A percentile compares a stretch with the other conserved stretches of the same genome.
phyloP scores from a whole-genome alignment of 345 rosid genomes.

The Citropsis articulata region DNA sequence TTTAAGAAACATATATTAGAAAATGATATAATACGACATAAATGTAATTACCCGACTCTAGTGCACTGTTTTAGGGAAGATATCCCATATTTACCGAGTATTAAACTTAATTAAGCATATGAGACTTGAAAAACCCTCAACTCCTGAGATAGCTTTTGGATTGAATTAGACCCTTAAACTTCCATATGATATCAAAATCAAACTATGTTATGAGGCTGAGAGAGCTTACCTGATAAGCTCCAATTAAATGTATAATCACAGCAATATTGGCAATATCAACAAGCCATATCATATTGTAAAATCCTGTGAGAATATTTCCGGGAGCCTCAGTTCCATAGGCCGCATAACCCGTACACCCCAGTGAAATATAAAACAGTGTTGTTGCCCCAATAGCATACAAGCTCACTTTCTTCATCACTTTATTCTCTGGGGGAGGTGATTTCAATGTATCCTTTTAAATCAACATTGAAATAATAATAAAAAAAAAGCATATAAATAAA shows the following conservation, averaged over 20 bases:
- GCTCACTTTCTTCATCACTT: conserved; percentile 39
- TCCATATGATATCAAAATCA: too few species aligned
- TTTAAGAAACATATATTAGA: too few species aligned
- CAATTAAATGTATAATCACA: conserved; percentile 35
- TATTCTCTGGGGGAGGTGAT: conserved; percentile 38
- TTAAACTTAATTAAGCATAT: too few species aligned
- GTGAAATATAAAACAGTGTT: conserved; percentile 30
- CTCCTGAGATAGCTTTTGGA: too few species aligned
- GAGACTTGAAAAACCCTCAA: too few species aligned
- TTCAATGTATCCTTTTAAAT: conserved; percentile 36
- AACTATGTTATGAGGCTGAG: too few species aligned
- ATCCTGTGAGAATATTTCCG: conserved; percentile 42
- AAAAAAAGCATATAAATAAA: not conserved
- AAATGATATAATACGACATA: too few species aligned
- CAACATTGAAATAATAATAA: not conserved
- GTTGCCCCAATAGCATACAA: conserved; percentile 17
- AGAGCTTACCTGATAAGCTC: conserved; percentile 41
- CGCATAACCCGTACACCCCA: conserved; percentile 38
- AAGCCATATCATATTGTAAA: conserved; percentile 38
- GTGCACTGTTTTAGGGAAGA: too few species aligned
- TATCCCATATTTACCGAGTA: too few species aligned
- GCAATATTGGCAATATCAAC: conserved; percentile 37
- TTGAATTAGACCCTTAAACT: too few species aligned
- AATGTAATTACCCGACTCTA: too few species aligned
- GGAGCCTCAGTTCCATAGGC: conserved; percentile 37